Conservation (phyloP, 495 filamentous ascomycete genomes). For the Daldinia bambusicola region DNA sequence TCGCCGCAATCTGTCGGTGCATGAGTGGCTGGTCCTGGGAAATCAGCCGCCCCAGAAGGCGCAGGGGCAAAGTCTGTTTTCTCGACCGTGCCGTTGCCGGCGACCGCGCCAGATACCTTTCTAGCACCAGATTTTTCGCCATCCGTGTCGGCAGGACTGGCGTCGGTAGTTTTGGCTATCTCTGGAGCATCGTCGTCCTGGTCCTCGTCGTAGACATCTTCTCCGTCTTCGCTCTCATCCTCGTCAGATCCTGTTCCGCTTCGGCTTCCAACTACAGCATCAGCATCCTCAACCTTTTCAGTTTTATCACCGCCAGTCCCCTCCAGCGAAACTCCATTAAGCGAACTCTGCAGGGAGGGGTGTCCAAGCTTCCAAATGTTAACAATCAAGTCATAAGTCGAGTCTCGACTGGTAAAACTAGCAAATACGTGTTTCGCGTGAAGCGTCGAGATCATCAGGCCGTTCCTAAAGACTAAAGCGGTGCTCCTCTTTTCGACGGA, state of each 20-base stretch:
- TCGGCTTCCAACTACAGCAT: slow-evolving; percentile 50
- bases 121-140: slow-evolving; percentile 67
- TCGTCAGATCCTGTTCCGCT: slow-evolving; percentile 68
- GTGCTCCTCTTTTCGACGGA: slow-evolving; percentile 97
- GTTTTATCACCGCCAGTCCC: slow-evolving; percentile 88
- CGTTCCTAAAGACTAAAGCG: slow-evolving; percentile 95
- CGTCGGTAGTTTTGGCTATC: slow-evolving; percentile 67
- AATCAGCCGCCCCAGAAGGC: slow-evolving; percentile 67
- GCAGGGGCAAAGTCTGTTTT: slow-evolving; percentile 61
- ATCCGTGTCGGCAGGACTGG: slow-evolving; percentile 71
- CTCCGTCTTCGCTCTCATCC: slow-evolving; percentile 70
- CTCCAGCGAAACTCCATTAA: slow-evolving; percentile 85
- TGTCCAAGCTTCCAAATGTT: slow-evolving; percentile 98
- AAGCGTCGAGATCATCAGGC: slow-evolving; percentile 93
- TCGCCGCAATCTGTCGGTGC: slow-evolving; percentile 86
- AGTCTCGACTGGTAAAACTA: slow-evolving; percentile 91
- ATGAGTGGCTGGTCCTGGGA: slow-evolving; percentile 87
- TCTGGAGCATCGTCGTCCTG: slow-evolving; percentile 71
- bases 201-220: slow-evolving; percentile 79
- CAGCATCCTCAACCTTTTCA: slow-evolving; percentile 74
- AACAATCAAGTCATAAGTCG: slow-evolving; percentile 95
- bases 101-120: slow-evolving; percentile 72
- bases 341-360: slow-evolving; percentile 84
- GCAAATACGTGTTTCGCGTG: slow-evolving; percentile 96
- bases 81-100: slow-evolving; percentile 61